Base-by-base conservation (phyloP, 176 grass and related monocot species). In the Alopecurus myosuroides region DNA sequence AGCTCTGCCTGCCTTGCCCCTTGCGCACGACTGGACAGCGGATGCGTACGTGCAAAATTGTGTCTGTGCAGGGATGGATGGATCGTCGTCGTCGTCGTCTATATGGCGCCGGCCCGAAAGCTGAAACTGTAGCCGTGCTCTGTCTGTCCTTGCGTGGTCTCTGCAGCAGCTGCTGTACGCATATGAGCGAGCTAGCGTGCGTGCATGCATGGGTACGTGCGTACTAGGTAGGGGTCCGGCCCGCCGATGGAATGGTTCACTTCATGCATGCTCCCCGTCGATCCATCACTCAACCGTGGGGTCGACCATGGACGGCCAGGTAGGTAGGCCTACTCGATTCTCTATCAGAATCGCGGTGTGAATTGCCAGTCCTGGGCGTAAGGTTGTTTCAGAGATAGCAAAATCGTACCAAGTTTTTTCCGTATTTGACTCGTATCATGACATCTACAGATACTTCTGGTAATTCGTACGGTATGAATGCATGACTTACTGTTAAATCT, bases 221-320 rank as follows among this genome's bases (percentile, higher is more conserved):
- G 67, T 49, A 46, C 70, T 46, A 74, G 70, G 70, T 74, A 74
- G 72, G 72, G 72, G 72, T 75, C 72, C 18, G 72, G 72, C 12
- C 72, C 45, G 29, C 18, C 72, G 72, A 75, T 75, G 72, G 72
- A 75, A 75, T 33, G 72, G 42, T 34, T 75, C 72, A 75, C 72
- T 75, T 74, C 44, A 22, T 51, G 28, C 45, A 19, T 46, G 70
- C 70, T 49, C 42, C 70, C 72, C 72, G 45, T 51, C 72, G 72
- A 52, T 34, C 72, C 9, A 22, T 75, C 72, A 75, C 45, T 51
- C 45, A 3, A 3, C 45, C 17, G 72, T 75, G 45, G 72, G 71
- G 71, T 9, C 70, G 25, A 1, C 70, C 25, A 0, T 3, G 66
- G 66, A 22, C 66, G 67, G n/a, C n/a, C n/a, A 31, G 45, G 26